Evolutionary conservation across 2,329 filamentous ascomycete genomes (phyloP), one percentile per base, ranked within the genome.

Genomic region (Westerdykella aurantiaca): DNA sequence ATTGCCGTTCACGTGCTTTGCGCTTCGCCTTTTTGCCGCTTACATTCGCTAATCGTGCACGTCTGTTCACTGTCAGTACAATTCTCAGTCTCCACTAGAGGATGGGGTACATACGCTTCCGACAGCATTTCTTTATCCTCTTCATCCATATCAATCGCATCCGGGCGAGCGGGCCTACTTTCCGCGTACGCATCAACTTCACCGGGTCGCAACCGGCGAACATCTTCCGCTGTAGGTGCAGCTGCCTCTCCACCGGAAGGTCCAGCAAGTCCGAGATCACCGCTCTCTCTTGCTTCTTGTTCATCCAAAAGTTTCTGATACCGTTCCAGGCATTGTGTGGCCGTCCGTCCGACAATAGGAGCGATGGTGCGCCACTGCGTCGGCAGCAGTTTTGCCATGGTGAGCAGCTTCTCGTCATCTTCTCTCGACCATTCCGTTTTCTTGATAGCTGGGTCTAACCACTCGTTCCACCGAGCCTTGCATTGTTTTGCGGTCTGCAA

Each of bases 61-160:
- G 87, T 55, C 33, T 35, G n/a, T 14, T 16, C 3, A 16, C 3
- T 13, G 17, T 35, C 17, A 35, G n/a, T 35, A 18, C 17, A 35
- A 35, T 9, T 7, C 33, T 35, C 33, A 18, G 18, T 4, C 18
- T 35, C 33, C n/a, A 35, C n/a, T 4, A 7, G 6, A 9, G 6
- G 10, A 7, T 14, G 7, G 33, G 2, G 13, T 13, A 35, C 33
- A 11, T 35, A 35, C 33, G 93, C 93, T 72, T 98, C 93, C 65
- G 90, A 96, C 61, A 98, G 71, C 93, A 98, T 98, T 70, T 98
- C 93, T 74, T 98, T 97, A 70, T 98, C 93, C 64, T 98, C 93
- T 67, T 98, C 93, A 64, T 98, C 93, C 59, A 98, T 82, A 69
- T 98, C 93, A 64, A 98, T 93, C 5, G 93, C 96, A 68, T 98